Evolutionary conservation across 495 filamentous ascomycete genomes (phyloP).

Genomic region (Neurospora cerealis): DNA sequence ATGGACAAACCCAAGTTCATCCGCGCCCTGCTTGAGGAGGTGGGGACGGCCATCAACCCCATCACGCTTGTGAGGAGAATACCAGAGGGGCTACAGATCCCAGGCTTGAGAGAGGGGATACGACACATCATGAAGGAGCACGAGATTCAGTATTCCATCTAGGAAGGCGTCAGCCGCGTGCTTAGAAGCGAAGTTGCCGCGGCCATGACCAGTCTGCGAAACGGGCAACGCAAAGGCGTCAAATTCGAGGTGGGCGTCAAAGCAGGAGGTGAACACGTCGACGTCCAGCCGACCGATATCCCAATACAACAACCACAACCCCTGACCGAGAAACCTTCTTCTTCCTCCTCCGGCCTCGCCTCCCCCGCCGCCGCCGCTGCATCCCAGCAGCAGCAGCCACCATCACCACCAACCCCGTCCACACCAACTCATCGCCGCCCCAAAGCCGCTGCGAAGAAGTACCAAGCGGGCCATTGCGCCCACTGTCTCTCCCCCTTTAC

Average conservation of each 20-base stretch:
- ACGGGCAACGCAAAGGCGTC: slow-evolving; percentile 70
- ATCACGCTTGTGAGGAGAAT: slow-evolving; percentile 84
- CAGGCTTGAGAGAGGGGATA: slow-evolving; percentile 76
- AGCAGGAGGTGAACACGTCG: slow-evolving; percentile 24
- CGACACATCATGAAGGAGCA: slow-evolving; percentile 83
- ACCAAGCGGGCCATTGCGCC: slow-evolving; percentile 46
- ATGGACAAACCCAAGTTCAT: slow-evolving; percentile 98
- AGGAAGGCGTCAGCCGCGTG: slow-evolving; percentile 78
- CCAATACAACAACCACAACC: slow-evolving; percentile 4
- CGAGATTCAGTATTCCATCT: slow-evolving; percentile 85
- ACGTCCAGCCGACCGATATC: slow-evolving; percentile 27
- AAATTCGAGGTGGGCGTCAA: slow-evolving; percentile 68
- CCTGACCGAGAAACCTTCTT: slow-evolving; percentile 7
- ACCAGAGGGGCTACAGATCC: slow-evolving; percentile 82
- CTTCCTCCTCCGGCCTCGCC: not conserved
- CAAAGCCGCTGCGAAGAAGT: slow-evolving; percentile 12
- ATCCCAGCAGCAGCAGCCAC: not conserved
- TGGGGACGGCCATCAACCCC: slow-evolving; percentile 84
- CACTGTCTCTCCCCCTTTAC: slow-evolving; percentile 52
- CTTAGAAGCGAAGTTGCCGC: slow-evolving; percentile 76
- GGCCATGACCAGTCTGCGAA: slow-evolving; percentile 67
- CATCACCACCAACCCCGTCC: not conserved
- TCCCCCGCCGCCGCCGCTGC: not conserved
- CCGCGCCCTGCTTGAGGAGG: slow-evolving; percentile 81
- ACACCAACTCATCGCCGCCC: slow-evolving; percentile 4